Base-by-base conservation (phyloP, 2,329 filamentous ascomycete genomes). In the Fusarium siculi region DNA sequence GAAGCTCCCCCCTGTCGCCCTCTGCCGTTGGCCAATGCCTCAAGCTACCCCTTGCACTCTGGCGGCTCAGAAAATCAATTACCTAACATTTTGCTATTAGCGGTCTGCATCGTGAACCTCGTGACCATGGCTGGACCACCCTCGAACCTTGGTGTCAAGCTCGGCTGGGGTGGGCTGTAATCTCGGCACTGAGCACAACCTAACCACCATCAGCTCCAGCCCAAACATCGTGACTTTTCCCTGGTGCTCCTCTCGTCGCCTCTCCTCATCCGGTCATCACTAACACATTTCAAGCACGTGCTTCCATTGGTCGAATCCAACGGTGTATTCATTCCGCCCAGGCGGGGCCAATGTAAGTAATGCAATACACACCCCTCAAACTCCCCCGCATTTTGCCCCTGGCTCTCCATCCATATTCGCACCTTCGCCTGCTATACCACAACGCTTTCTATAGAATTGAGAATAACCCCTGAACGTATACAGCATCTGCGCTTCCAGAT, bases 61-160 rank as follows among this genome's bases (percentile, higher is more conserved):
- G 36, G 55, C 40, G 69, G 66, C 60, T 69, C 60, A 54, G 44
- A 63, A 57, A 57, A 63, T 63, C 52, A 70, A 70, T 76, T 76
- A 76, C 70, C 66, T 77, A 76, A 77, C 56, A 23, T 52, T 76
- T 77, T 74, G 63, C 71, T 69, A 57, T 66, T 76, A 76, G 75
- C 70, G 74, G 72, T 66, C 71, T 66, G 50, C 37, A 49, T 67
- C 32, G 32, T 56, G 44, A 43, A 47, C 70, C 71, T 72, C 74
- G 63, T 67, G 71, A 74, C 71, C 42, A 46, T 32, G 63, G 36
- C 53, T 68, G 42, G 59, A 50, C 63, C 52, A 74, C 62, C 66
- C 64, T 63, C 61, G 62, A 74, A 36, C 57, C 57, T 50, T 66
- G 44, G 67, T 73, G 46, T 66, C 62, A 44, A 62, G 46, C 66